Conservation (phyloP, 139 green algal genomes). For the Chlamydomonas sphaeroides region DNA sequence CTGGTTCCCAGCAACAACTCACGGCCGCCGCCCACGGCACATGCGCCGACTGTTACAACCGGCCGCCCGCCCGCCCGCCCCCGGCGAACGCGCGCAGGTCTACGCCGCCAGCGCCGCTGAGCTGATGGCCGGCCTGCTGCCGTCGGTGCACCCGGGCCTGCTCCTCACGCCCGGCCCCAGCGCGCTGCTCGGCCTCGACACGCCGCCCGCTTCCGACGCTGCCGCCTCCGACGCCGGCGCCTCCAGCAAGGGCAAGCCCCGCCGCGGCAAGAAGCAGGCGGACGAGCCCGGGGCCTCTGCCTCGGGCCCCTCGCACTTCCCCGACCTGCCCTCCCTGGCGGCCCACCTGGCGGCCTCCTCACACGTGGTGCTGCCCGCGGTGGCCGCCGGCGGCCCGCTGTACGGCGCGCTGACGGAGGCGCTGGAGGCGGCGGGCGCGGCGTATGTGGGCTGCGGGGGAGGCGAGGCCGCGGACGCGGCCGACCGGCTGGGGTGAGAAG, state of each 20-base stretch:
- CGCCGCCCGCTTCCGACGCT: neutral
- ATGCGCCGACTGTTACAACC: no score
- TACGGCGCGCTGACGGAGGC: slow-evolving; percentile 41
- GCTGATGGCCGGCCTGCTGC: slow-evolving; percentile 28
- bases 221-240: neutral
- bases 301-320: slow-evolving; percentile 9
- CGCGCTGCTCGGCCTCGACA: neutral
- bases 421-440: slow-evolving; percentile 58
- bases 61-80: no score
- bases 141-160: slow-evolving; percentile 22
- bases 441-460: slow-evolving; percentile 56
- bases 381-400: neutral
- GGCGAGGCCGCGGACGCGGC: slow-evolving; percentile 24
- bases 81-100: no score
- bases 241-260: neutral
- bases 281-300: neutral
- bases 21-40: neutral
- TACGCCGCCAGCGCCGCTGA: slow-evolving; percentile 26
- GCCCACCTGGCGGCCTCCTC: slow-evolving; percentile 49
- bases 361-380: slow-evolving; percentile 50
- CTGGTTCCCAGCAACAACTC: no score
- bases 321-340: slow-evolving; percentile 29
- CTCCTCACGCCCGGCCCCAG: slow-evolving; percentile 18
- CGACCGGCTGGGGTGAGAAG: slow-evolving; percentile 41
- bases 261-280: neutral